A percentile compares a stretch with the other conserved stretches of the same genome.
Evolutionary conservation across 2,329 filamentous ascomycete species (phyloP).

Genomic region (Ceratocystis lukuohia): DNA sequence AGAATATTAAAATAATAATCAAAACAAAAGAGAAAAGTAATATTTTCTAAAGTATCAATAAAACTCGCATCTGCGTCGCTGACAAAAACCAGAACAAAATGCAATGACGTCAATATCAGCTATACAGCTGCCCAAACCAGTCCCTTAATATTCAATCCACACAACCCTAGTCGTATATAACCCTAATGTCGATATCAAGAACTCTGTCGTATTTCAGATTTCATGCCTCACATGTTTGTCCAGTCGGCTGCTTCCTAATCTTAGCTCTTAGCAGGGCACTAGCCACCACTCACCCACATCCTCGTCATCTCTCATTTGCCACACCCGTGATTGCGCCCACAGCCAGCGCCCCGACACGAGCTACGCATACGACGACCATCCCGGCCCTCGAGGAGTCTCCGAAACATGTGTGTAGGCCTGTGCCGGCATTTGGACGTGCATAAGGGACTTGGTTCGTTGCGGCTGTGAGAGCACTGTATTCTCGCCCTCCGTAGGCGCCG

Average conservation of each 20-base stretch:
- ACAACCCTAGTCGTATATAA: neutral
- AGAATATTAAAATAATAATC: neutral
- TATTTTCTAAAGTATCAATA: neutral
- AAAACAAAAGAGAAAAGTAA: neutral
- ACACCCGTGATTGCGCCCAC: neutral
- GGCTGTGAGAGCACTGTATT: neutral
- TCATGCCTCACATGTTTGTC: neutral
- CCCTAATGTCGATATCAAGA: neutral
- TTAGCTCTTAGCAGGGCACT: neutral
- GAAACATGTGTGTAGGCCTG: neutral
- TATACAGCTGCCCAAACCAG: neutral
- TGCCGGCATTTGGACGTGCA: neutral
- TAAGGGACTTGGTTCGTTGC: neutral
- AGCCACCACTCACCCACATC: slow-evolving; percentile 4
- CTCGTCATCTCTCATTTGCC: neutral
- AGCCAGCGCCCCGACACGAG: neutral
- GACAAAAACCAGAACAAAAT: neutral
- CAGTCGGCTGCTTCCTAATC: neutral
- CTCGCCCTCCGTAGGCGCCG: neutral
- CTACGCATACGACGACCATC: slow-evolving; percentile 10
- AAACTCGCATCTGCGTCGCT: neutral
- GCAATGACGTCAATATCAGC: neutral
- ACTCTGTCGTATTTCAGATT: neutral
- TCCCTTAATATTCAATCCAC: neutral
- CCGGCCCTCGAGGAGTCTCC: neutral